These are phyloP conservation scores for Colletotrichum tofieldiae DNA, from an alignment of 2,329 filamentous ascomycete genomes.

Conservation along the genomic window DNA sequence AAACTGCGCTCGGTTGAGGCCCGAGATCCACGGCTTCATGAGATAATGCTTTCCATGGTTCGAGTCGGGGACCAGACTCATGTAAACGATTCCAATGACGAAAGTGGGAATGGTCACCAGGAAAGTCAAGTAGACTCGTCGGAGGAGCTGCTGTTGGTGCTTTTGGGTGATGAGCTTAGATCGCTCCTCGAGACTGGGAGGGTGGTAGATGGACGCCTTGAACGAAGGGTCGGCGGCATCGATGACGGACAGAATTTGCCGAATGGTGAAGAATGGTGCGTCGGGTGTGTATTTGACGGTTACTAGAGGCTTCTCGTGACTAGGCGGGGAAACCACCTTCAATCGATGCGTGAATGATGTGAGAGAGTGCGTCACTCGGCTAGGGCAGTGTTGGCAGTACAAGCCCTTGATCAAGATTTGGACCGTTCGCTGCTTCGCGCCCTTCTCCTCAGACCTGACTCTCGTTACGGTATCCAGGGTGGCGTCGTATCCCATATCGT, in stretches of 20 bases:
- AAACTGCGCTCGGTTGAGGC: slow-evolving; percentile 84
- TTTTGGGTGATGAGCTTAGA: slow-evolving; percentile 80
- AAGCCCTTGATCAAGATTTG: slow-evolving; percentile 80
- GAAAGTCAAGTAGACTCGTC: slow-evolving; percentile 79
- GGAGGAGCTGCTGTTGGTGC: slow-evolving; percentile 78
- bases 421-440: slow-evolving; percentile 66
- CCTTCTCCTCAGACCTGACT: slow-evolving; percentile 48
- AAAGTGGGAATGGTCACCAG: slow-evolving; percentile 86
- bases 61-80: slow-evolving; percentile 80
- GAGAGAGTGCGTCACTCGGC: slow-evolving; percentile 69
- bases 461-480: slow-evolving; percentile 61
- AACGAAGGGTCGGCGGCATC: slow-evolving; percentile 77
- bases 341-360: slow-evolving; percentile 67
- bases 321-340: slow-evolving; percentile 68
- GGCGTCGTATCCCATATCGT: slow-evolving; percentile 73
- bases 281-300: slow-evolving; percentile 80
- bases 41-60: slow-evolving; percentile 75
- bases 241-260: slow-evolving; percentile 80
- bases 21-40: slow-evolving; percentile 79
- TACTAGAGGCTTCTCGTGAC: slow-evolving; percentile 76
- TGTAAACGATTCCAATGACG: slow-evolving; percentile 90
- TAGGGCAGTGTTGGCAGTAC: slow-evolving; percentile 81
- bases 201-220: slow-evolving; percentile 80
- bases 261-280: slow-evolving; percentile 80
- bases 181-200: slow-evolving; percentile 87